Conservation (phyloP, 1,284 basidiomycete species). For the Vanrija humicola region DNA sequence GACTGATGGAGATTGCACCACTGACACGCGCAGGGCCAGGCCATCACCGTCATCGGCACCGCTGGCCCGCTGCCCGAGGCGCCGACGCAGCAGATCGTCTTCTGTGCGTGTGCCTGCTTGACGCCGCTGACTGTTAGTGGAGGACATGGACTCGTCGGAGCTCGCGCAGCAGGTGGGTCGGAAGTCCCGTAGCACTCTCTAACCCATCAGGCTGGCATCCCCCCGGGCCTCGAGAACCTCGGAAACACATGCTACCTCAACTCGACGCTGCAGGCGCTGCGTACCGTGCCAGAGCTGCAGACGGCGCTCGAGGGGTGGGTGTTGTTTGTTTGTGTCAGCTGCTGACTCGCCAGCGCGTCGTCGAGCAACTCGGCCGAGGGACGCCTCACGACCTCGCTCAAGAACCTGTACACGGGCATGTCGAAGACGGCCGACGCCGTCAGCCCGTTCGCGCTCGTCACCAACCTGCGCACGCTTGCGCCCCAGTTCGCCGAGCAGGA, state of each 20-base stretch:
- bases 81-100: conserved; percentile 71
- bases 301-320: conserved; percentile 61
- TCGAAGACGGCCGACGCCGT: conserved; percentile 70
- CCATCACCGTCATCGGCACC: conserved; percentile 68
- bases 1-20: not conserved
- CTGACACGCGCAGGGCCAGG: conserved; percentile 55
- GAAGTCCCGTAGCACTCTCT: not conserved
- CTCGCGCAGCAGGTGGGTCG: conserved; percentile 70
- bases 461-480: conserved; percentile 67
- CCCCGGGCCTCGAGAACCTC: conserved; percentile 33
- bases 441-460: conserved; percentile 69
- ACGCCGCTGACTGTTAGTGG: conserved; percentile 28
- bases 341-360: conserved; percentile 8
- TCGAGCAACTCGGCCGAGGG: conserved; percentile 38
- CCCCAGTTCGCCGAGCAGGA: conserved; percentile 87
- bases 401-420: conserved; percentile 71
- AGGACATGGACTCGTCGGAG: conserved; percentile 80
- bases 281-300: conserved; percentile 83
- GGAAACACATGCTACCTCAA: conserved; percentile 72
- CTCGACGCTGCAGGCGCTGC: conserved; percentile 85
- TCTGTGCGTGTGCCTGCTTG: conserved; percentile 54
- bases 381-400: conserved; percentile 57
- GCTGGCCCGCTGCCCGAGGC: conserved; percentile 87
- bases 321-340: not conserved
- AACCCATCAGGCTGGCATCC: conserved; percentile 55